Evolutionary conservation across 2,329 filamentous ascomycete genomes (phyloP).

Genomic region (Aspergillus melleus): DNA sequence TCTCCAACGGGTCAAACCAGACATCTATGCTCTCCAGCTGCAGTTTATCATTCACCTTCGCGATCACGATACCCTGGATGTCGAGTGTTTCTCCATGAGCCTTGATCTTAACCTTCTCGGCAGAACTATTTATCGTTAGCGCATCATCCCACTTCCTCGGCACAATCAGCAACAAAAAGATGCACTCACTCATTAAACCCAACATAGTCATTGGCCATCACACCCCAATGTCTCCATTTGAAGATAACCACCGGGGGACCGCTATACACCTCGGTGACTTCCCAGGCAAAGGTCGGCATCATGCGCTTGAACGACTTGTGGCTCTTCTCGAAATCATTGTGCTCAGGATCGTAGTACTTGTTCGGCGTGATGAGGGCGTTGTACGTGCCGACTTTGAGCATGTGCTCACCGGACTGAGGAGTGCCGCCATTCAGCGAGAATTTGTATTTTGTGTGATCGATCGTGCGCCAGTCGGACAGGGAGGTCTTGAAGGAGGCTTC

Average conservation of each 20-base stretch:
- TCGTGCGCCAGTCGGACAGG: conserved; percentile 64
- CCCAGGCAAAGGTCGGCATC: conserved; percentile 73
- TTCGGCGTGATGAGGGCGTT: conserved; percentile 66
- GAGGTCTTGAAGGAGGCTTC: conserved; percentile 67
- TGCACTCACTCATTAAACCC: conserved; percentile 60
- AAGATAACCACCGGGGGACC: conserved; percentile 64
- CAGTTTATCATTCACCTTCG: conserved; percentile 61
- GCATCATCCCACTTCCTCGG: not conserved
- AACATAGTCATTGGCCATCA: conserved; percentile 66
- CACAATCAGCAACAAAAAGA: not conserved
- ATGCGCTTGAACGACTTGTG: conserved; percentile 72
- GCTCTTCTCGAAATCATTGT: conserved; percentile 62
- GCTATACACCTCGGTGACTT: conserved; percentile 67
- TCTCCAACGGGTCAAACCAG: conserved; percentile 66
- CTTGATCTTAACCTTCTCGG: conserved; percentile 62
- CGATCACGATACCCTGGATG: conserved; percentile 64
- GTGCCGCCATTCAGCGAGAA: conserved; percentile 65
- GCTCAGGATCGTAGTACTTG: conserved; percentile 63
- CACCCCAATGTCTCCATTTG: conserved; percentile 68
- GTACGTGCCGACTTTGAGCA: conserved; percentile 68
- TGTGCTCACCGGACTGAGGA: conserved; percentile 59
- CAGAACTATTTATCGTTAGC: conserved; percentile 46
- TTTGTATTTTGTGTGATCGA: conserved; percentile 60
- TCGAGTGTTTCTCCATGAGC: conserved; percentile 63
- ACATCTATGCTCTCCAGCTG: conserved; percentile 61